Evolutionary conservation across 1,139 yeast species (phyloP).

Genomic region (Diutina catenulata): DNA sequence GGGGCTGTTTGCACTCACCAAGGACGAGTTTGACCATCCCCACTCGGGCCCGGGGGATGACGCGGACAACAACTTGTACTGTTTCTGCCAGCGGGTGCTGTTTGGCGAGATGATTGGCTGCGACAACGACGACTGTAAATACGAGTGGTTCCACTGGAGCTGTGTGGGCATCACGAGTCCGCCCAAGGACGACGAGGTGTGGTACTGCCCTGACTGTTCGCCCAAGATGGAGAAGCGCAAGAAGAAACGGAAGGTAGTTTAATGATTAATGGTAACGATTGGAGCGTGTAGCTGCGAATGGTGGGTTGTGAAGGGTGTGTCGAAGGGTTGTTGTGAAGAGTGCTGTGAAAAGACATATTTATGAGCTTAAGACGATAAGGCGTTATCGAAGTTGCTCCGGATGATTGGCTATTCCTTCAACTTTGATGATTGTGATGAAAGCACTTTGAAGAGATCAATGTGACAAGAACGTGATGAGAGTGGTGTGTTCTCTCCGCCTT

Average conservation of each 20-base stretch:
- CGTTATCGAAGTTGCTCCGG: too few relatives aligned
- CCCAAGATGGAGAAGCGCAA: slow-evolving; percentile 37
- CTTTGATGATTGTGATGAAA: too few relatives aligned
- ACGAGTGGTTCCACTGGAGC: slow-evolving; percentile 80
- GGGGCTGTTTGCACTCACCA: slow-evolving; percentile 7
- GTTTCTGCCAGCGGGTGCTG: slow-evolving; percentile 76
- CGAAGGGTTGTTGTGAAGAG: too few relatives aligned
- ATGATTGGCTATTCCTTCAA: too few relatives aligned
- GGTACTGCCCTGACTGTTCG: slow-evolving; percentile 66
- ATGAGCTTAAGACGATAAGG: too few relatives aligned
- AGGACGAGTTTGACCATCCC: slow-evolving; percentile 8
- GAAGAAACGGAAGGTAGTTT: slow-evolving; percentile 25
- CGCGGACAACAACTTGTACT: slow-evolving; percentile 54
- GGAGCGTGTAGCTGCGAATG: too few relatives aligned
- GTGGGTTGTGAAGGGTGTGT: too few relatives aligned
- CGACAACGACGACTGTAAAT: slow-evolving; percentile 69
- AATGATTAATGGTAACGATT: too few relatives aligned
- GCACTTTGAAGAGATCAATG: too few relatives aligned
- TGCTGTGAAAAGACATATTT: too few relatives aligned
- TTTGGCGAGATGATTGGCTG: slow-evolving; percentile 92
- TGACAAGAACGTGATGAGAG: too few relatives aligned
- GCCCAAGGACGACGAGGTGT: slow-evolving; percentile 50
- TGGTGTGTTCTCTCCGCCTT: too few relatives aligned
- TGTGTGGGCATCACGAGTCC: slow-evolving; percentile 74
- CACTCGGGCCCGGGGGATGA: slow-evolving; percentile 29